These are phyloP conservation scores for Chlamydomonas applanata DNA, from an alignment of 139 green algal genomes.

Conservation along the genomic window DNA sequence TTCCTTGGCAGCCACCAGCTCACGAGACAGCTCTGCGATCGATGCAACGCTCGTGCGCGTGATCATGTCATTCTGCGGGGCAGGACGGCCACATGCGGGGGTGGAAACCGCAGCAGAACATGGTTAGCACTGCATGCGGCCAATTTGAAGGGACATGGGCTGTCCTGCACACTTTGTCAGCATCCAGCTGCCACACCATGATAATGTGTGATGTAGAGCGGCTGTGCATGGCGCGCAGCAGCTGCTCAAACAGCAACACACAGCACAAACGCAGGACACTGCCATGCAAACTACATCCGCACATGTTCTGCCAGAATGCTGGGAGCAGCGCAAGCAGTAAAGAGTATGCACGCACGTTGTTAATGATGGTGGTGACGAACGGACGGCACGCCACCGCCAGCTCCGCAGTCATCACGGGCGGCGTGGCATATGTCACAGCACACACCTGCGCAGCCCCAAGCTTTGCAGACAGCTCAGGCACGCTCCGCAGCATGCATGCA, in stretches of 20 bases:
- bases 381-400: neutral
- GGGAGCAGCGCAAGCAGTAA: too few species aligned
- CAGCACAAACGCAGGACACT: too few species aligned
- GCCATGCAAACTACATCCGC: too few species aligned
- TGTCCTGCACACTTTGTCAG: too few species aligned
- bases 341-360: neutral
- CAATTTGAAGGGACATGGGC: too few species aligned
- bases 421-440: neutral
- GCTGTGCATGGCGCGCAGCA: too few species aligned
- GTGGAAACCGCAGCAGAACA: too few species aligned
- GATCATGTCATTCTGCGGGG: conserved; percentile 15
- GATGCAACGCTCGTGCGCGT: neutral
- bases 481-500: conserved; percentile 35
- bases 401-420: neutral
- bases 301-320: too few species aligned
- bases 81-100: neutral
- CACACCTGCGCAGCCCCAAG: neutral
- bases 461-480: neutral
- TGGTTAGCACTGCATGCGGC: too few species aligned
- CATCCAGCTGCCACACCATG: too few species aligned
- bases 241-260: too few species aligned
- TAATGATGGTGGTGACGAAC: neutral
- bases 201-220: too few species aligned
- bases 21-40: neutral
- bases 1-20: conserved; percentile 7